A percentile compares a stretch with the other conserved stretches of the same genome.
Evolutionary conservation across 768 basidiomycete genomes (phyloP).

Genomic region (Russula sp.): DNA sequence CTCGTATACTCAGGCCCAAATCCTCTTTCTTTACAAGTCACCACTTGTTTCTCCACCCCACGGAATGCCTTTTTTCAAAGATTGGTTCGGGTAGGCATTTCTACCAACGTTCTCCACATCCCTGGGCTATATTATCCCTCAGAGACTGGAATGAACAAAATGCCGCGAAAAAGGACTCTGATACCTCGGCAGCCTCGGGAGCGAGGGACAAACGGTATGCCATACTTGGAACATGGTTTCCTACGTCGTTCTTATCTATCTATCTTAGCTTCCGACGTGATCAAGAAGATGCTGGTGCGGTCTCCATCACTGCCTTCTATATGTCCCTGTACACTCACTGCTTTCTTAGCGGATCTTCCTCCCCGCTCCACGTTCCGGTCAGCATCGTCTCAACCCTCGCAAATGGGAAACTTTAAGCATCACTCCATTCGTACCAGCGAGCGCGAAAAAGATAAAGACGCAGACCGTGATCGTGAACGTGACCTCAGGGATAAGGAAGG

Average conservation of each 20-base stretch:
- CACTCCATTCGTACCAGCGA: slow-evolving; percentile 70
- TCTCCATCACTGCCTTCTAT: not conserved
- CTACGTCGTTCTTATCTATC: slow-evolving; percentile 20
- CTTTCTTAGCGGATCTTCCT: slow-evolving; percentile 39
- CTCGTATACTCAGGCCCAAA: slow-evolving; percentile 63
- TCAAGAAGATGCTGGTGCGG: slow-evolving; percentile 63
- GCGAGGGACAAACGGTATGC: slow-evolving; percentile 62
- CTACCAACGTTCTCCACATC: slow-evolving; percentile 11
- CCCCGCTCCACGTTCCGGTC: slow-evolving; percentile 66
- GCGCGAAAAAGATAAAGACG: slow-evolving; percentile 37
- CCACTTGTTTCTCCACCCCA: slow-evolving; percentile 64
- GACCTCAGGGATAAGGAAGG: slow-evolving; percentile 69
- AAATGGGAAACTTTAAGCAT: slow-evolving; percentile 92
- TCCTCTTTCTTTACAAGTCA: slow-evolving; percentile 66
- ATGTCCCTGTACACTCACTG: slow-evolving; percentile 11
- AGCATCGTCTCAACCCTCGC: slow-evolving; percentile 71
- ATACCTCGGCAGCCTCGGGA: slow-evolving; percentile 44
- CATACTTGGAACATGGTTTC: slow-evolving; percentile 2
- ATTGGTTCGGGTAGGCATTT: slow-evolving; percentile 76
- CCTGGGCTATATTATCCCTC: slow-evolving; percentile 22
- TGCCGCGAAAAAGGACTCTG: slow-evolving; percentile 63
- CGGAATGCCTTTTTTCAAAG: slow-evolving; percentile 76
- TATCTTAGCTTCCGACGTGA: slow-evolving; percentile 64
- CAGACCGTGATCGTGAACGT: slow-evolving; percentile 45
- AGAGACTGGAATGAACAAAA: slow-evolving; percentile 56